Conservation (phyloP, 176 grass and related monocot species). For the Guadua angustifolia region DNA sequence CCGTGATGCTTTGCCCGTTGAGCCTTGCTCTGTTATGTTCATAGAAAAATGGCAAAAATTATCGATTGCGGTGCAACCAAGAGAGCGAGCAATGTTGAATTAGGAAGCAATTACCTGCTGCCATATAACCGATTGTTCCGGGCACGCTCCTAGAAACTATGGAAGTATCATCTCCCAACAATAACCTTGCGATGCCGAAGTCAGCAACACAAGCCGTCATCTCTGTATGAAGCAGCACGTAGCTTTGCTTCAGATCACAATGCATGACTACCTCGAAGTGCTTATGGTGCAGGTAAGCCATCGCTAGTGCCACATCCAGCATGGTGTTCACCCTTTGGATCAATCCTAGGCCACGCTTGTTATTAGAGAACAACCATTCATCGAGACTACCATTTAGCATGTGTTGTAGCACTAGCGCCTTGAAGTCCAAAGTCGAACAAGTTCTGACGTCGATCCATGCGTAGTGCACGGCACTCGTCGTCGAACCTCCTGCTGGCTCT, state of each 20-base stretch:
- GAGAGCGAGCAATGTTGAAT: not conserved
- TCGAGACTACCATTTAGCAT: constrained; percentile 63
- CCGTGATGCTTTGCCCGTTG: constrained; percentile 32
- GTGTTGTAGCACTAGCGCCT: constrained; percentile 54
- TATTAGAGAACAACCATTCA: constrained; percentile 35
- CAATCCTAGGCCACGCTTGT: constrained; percentile 33
- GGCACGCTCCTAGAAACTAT: not conserved
- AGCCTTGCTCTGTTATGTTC: constrained; percentile 45
- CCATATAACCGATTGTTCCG: constrained; percentile 50
- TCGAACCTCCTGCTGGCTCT: constrained; percentile 49
- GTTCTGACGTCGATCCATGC: constrained; percentile 50
- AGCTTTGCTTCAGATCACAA: constrained; percentile 63
- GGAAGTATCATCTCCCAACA: constrained; percentile 12
- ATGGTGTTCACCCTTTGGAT: constrained; percentile 44
- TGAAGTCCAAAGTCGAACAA: constrained; percentile 62
- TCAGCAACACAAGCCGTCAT: constrained; percentile 58
- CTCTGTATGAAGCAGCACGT: constrained; percentile 58
- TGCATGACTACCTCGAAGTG: constrained; percentile 54
- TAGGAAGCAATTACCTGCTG: constrained; percentile 21
- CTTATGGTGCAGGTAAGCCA: constrained; percentile 61
- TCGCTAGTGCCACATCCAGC: constrained; percentile 49
- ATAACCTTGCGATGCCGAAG: constrained; percentile 53
- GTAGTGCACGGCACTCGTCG: constrained; percentile 53
- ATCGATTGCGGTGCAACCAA: not conserved
- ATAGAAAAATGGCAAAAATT: not conserved